Percentiles rank a stretch among this genome's conserved stretches.
Evolutionary conservation across 2,329 filamentous ascomycete genomes (phyloP).

Genomic region (Neophaeococcomyces mojaviensis): DNA sequence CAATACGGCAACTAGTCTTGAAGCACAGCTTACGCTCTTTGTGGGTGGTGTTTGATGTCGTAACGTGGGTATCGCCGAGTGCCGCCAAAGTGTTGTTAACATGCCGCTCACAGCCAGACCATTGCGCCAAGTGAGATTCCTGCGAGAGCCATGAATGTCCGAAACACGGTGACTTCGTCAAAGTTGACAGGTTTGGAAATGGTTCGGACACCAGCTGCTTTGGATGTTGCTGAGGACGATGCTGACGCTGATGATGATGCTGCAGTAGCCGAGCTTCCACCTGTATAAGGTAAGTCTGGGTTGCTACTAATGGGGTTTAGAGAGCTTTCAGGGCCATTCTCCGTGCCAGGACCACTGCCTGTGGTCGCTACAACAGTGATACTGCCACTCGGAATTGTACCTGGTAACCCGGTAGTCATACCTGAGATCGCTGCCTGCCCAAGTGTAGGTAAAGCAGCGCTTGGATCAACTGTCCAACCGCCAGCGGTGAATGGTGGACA

Average conservation of each 20-base stretch:
- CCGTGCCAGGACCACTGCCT: neutral
- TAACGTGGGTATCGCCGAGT: no score
- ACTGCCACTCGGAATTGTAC: constrained; percentile 18
- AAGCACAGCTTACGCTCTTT: no score
- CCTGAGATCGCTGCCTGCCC: constrained; percentile 41
- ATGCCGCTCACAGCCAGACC: neutral
- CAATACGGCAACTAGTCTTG: no score
- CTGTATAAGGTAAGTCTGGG: constrained; percentile 15
- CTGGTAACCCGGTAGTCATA: constrained; percentile 20
- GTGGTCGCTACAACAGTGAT: constrained; percentile 11
- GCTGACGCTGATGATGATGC: constrained; percentile 7
- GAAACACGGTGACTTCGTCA: neutral
- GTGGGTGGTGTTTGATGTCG: no score
- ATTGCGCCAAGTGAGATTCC: constrained; percentile 2
- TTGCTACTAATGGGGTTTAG: constrained; percentile 17
- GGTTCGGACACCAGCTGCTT: constrained; percentile 16
- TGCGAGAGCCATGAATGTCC: neutral
- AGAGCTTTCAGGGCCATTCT: constrained; percentile 6
- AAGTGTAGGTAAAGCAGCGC: constrained; percentile 61
- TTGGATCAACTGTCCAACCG: constrained; percentile 66
- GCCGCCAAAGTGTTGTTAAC: no score
- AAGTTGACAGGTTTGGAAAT: constrained; percentile 9
- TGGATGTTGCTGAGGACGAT: constrained; percentile 10
- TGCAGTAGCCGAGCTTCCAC: constrained; percentile 3
- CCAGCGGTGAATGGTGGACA: constrained; percentile 64